Evolutionary conservation across 2,329 filamentous ascomycete species (phyloP), one percentile per base, ranked within the genome.

Genomic region (Thermochaetoides dissita): DNA sequence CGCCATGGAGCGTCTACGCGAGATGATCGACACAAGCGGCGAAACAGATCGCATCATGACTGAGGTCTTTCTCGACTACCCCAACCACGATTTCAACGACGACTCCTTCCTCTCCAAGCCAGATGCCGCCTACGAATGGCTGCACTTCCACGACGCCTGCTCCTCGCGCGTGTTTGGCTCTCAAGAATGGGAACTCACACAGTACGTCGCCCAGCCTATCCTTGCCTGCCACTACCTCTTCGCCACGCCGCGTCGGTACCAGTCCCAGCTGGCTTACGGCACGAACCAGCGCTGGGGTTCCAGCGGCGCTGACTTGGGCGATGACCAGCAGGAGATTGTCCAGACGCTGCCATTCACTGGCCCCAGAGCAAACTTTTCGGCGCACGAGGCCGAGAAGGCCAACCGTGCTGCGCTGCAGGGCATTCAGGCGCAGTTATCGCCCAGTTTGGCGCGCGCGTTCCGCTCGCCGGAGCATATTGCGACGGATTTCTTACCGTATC

Each of bases 171-270:
- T 96, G 1, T 93, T 80, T 57, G 67, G 76, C n/a, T 79, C 75
- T 45, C 89, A 95, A 58, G 88, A 94, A 43, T 98, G 91, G 84
- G 91, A 98, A 60, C 67, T 98, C 10, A 76, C 74, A 0, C 80
- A 85, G 0, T 98, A 98, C 58, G 73, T 96, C 38, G 84, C 80
- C 53, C 84, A 91, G 51, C 81, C 89, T 0, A 74, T 91, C 10
- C 72, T 96, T 2, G 91, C 85, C 3, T 95, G 94, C 56, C 93
- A 98, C 57, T 71, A 85, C 55, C 72, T 98, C 9, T 98, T 98
- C 56, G 84, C 88, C 3, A 81, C 84, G 0, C 76, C 81, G 28
- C 71, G 71, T 32, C 70, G 70, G 42, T 68, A 68, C 53, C 55
- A 61, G 49, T 53, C 59, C 38, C 61, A 58, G 44, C 46, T 59